phyloP scores from a whole-genome alignment of 306 rosid species.

The Citrullus colocynthis region DNA sequence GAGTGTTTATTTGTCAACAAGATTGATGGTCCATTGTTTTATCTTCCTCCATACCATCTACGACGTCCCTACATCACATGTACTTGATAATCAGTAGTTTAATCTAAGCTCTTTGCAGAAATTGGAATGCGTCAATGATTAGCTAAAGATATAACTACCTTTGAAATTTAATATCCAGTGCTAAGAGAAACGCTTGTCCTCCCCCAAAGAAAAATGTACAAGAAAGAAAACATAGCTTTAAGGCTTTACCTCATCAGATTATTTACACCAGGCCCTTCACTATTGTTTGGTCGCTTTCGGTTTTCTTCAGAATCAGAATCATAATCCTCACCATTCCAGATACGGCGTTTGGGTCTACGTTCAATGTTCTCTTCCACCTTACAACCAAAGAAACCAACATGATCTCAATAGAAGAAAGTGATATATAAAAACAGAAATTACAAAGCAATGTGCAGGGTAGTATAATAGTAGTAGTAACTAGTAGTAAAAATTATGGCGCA shows the following conservation, averaged over 20 bases:
- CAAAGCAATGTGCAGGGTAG: not conserved
- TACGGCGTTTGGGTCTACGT: conserved; percentile 59
- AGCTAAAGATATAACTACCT: not conserved
- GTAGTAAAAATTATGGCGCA: not conserved
- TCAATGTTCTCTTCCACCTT: conserved; percentile 66
- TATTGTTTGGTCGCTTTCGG: conserved; percentile 1
- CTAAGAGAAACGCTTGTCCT: not conserved
- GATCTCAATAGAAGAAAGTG: conserved; percentile 16
- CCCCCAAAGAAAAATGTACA: not conserved
- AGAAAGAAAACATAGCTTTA: not conserved
- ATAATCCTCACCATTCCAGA: conserved; percentile 68
- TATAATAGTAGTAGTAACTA: not conserved
- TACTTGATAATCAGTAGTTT: not conserved
- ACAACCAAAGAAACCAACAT: conserved; percentile 13
- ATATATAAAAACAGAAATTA: not conserved
- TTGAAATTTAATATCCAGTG: not conserved
- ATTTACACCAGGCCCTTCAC: not conserved
- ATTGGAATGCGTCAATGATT: not conserved
- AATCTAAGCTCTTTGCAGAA: not conserved
- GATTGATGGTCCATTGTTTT: not conserved
- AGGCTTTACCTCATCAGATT: not conserved
- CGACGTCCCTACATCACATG: not conserved
- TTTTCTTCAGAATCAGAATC: conserved; percentile 69
- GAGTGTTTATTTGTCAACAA: not conserved
- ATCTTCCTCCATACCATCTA: conserved; percentile 1